Percentiles rank a stretch among this genome's conserved stretches.
Evolutionary conservation across 495 filamentous ascomycete genomes (phyloP).

Genomic region (Terfezia claveryi): DNA sequence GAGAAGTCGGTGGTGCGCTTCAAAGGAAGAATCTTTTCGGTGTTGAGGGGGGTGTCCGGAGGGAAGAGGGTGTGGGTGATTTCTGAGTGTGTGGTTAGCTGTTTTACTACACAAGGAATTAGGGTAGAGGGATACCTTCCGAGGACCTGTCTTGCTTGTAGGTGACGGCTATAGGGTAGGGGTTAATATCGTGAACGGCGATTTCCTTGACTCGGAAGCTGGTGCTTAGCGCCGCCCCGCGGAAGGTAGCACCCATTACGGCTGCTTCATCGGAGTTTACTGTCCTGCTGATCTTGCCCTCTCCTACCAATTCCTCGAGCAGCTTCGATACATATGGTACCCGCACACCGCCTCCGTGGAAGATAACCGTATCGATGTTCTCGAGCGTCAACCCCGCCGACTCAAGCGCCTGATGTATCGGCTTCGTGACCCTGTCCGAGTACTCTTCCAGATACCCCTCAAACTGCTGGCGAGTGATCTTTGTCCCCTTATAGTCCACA

Average conservation of each 20-base stretch:
- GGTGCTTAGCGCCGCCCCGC: constrained; percentile 71
- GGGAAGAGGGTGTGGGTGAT: constrained; percentile 45
- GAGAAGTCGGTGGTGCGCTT: constrained; percentile 66
- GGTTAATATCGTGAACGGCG: constrained; percentile 45
- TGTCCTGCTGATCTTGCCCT: constrained; percentile 67
- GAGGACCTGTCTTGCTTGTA: constrained; percentile 24
- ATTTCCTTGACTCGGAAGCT: constrained; percentile 97
- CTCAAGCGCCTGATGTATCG: constrained; percentile 51
- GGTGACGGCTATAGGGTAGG: constrained; percentile 48
- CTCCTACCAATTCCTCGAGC: constrained; percentile 44
- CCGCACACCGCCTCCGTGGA: constrained; percentile 74
- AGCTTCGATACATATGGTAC: constrained; percentile 87
- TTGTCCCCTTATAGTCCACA: constrained; percentile 67
- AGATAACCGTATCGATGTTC: constrained; percentile 74
- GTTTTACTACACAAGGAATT: constrained; percentile 18
- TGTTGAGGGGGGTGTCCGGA: constrained; percentile 49
- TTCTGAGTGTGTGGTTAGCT: constrained; percentile 39
- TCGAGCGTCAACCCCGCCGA: constrained; percentile 46
- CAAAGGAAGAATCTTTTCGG: constrained; percentile 70
- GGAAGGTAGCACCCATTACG: constrained; percentile 91
- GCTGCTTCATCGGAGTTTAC: constrained; percentile 96
- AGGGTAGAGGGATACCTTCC: constrained; percentile 10
- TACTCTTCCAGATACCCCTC: constrained; percentile 57
- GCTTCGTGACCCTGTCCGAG: constrained; percentile 41
- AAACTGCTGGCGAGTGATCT: constrained; percentile 58